Evolutionary conservation across 148 eudicot genomes (phyloP), one percentile per base, ranked within the genome.

Genomic region (Agrostemma githago): DNA sequence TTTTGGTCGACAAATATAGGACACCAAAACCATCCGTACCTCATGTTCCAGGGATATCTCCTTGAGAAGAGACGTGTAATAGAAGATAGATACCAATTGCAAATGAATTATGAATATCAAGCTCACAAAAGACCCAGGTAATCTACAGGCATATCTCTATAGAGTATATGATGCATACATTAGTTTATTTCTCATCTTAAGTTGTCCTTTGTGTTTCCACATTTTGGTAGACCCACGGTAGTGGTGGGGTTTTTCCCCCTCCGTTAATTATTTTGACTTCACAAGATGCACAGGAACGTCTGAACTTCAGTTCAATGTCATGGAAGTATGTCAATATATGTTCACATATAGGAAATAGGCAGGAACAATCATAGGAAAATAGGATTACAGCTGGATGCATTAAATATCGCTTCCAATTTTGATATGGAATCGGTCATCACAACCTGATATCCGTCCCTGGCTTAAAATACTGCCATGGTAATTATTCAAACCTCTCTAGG

Each of bases 31-130:
- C 96, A 40, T 73, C 71, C 38, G 74, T 86, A 71, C 97, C 97
- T 80, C 76, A 76, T 37, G 40, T 92, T 76, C 99, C 99, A 39
- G 99, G 96, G 72, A 89, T 95, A 53, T 51, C 66, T 72, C 77
- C 83, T 68, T 81, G 65, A 80, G 67, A 20, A 12, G 3, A 71
- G 54, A 7, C n/a, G 19, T 20, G 42, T 53, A 6, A 63, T 9
- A 16, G 67, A 41, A 6, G 68, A 7, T 62, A 75, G 26, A 10
- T 46, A 34, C 5, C 19, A 5, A 9, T 62, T 39, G 5, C 12
- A 8, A 8, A 12, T 69, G 65, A 46, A 54, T 40, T 41, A 4
- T 19, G 54, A 38, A 54, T 40, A n/a, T 3, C 38, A 64, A 2
- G 69, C 67, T 69, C 21, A 56, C 21, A 26, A 15, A 21, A 7